phyloP scores from a whole-genome alignment of 257 asterid species.

The Haberlea rhodopensis region DNA sequence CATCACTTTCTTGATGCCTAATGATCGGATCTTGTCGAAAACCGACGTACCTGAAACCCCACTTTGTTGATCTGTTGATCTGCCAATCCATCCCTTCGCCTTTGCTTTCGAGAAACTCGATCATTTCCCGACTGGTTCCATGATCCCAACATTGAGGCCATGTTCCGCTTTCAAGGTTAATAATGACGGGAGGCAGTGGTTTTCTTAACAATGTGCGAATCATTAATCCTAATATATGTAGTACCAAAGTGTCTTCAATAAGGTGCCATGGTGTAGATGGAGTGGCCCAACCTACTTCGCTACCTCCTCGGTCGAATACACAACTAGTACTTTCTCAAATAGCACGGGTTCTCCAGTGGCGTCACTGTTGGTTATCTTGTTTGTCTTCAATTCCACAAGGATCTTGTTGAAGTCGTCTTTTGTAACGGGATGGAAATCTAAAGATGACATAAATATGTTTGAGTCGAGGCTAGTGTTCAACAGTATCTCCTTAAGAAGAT shows the following conservation, averaged over 20 bases:
- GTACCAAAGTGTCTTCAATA: slow-evolving; percentile 40
- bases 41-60: slow-evolving; percentile 29
- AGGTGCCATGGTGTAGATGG: slow-evolving; percentile 84
- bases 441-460: too few species aligned
- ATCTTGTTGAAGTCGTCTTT: too few species aligned
- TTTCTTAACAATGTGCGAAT: slow-evolving; percentile 61
- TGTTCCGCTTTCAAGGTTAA: slow-evolving; percentile 42
- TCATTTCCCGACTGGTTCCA: slow-evolving; percentile 61
- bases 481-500: too few species aligned
- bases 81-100: slow-evolving; percentile 68
- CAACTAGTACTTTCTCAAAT: not conserved
- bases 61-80: slow-evolving; percentile 53
- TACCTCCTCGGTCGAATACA: slow-evolving; percentile 21
- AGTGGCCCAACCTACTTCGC: slow-evolving; percentile 33
- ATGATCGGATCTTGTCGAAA: slow-evolving; percentile 45
- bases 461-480: too few species aligned
- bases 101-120: slow-evolving; percentile 53
- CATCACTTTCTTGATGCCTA: slow-evolving; percentile 78
- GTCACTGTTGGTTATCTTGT: too few species aligned
- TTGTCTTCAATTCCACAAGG: too few species aligned
- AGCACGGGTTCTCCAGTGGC: slow-evolving; percentile 16
- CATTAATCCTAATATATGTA: slow-evolving; percentile 66
- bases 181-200: slow-evolving; percentile 42
- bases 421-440: too few species aligned
- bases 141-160: slow-evolving; percentile 60